Evolutionary conservation across 1,284 basidiomycete species (phyloP).

Genomic region (Phylloporus gajari): DNA sequence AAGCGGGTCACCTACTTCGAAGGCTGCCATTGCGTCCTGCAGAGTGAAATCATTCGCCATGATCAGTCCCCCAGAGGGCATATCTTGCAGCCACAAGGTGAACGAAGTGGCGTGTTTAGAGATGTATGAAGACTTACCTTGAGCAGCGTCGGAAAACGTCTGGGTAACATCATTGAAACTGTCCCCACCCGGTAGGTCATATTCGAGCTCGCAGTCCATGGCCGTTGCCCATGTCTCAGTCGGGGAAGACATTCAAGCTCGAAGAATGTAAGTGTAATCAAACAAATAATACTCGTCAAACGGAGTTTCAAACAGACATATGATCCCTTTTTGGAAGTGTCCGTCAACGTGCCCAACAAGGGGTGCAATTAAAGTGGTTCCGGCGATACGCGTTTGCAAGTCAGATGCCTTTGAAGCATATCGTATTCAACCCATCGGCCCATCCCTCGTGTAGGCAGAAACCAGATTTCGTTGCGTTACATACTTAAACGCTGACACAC

Average conservation of each 20-base stretch:
- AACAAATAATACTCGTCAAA: constrained; percentile 11
- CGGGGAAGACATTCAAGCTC: constrained; percentile 16
- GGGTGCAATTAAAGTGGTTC: constrained; percentile 6
- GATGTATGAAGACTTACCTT: constrained; percentile 51
- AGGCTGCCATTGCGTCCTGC: constrained; percentile 89
- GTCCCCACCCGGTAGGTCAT: constrained; percentile 61
- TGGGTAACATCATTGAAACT: constrained; percentile 70
- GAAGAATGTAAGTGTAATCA: constrained; percentile 11
- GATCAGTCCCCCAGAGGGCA: constrained; percentile 73
- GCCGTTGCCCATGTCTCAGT: constrained; percentile 15
- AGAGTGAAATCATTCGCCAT: constrained; percentile 77
- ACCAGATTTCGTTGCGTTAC: background rate
- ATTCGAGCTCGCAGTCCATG: constrained; percentile 31
- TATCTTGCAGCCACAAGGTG: constrained; percentile 56
- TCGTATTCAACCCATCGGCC: constrained; percentile 88
- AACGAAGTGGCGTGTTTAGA: constrained; percentile 21
- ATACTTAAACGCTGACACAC: constrained; percentile 21
- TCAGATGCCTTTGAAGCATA: constrained; percentile 31
- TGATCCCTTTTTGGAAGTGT: too few species aligned
- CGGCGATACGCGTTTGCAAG: constrained; percentile 12
- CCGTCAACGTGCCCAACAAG: too few species aligned
- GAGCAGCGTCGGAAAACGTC: constrained; percentile 64
- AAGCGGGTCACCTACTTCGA: constrained; percentile 67
- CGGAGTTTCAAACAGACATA: too few species aligned
- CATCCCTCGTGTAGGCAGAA: constrained; percentile 77